Evolutionary conservation across 2,329 filamentous ascomycete genomes (phyloP), one percentile per base, ranked within the genome.

Genomic region (Nemania abortiva): DNA sequence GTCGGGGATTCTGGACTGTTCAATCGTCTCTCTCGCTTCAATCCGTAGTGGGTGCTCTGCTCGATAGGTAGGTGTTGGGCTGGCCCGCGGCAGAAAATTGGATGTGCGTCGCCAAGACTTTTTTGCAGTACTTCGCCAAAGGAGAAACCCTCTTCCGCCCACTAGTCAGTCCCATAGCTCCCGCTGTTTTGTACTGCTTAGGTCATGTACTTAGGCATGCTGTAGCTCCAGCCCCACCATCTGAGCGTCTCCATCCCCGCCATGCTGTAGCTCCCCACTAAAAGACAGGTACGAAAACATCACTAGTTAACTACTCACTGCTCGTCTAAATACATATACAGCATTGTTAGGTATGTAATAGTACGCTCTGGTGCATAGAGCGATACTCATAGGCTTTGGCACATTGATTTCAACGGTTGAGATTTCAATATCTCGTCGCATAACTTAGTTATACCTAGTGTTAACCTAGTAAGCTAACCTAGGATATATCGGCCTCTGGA

Each of bases 81-180:
- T 68, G 54, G 62, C 65, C 59, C 59, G 66, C 66, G 49, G 69
- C 57, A 67, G 75, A 75, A 77, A 77, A 76, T 77, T 76, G 68
- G 64, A 70, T 74, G 76, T 77, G 76, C 75, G 76, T 72, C 62
- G 75, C 75, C 76, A 77, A 77, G 75, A 76, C 72, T 75, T 77
- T 74, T 72, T 49, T 53, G 29, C 20, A 31, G 37, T 39, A 56
- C 22, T 55, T 76, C 75, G 76, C 75, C 73, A 71, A 75, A 71
- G 76, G 75, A 77, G 76, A 75, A 77, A 77, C 76, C 76, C 76
- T 77, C 74, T 77, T 77, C 76, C 75, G 75, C 63, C 50, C 22
- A n/a, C n/a, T n/a, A n/a, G n/a, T n/a, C n/a, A n/a, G 10, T 4
- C 9, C 49, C 47, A 22, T 11, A 27, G 5, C 13, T 27, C 9